These are phyloP conservation scores for Bremia lactucae DNA, from an alignment of 352 stramenopile species.

Conservation along the genomic window DNA sequence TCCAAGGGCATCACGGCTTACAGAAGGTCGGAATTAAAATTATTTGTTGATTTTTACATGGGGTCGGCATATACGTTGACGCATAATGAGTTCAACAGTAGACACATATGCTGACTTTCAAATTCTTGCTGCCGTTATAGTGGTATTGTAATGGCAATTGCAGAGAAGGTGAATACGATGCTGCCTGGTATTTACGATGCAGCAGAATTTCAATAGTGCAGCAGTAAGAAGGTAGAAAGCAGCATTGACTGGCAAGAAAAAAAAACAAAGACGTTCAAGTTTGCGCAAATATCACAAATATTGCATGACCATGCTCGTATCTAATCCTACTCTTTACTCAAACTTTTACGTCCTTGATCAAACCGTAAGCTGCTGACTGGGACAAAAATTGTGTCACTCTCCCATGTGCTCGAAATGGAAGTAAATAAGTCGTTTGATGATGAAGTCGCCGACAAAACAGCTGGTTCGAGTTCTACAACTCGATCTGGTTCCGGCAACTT, in stretches of 20 bases:
- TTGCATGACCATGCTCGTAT: too few relatives aligned
- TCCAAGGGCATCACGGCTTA: slow-evolving; percentile 91
- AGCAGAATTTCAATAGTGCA: slow-evolving; percentile 85
- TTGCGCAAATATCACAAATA: too few relatives aligned
- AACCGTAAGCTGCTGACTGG: slow-evolving; percentile 9
- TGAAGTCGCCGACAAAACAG: too few relatives aligned
- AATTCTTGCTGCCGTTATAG: slow-evolving; percentile 26
- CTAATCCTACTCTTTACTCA: too few relatives aligned
- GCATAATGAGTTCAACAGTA: background rate
- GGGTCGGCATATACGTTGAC: background rate
- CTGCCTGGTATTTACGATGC: slow-evolving; percentile 95
- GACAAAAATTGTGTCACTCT: slow-evolving; percentile 22
- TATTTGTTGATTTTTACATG: background rate
- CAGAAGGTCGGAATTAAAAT: slow-evolving; percentile 46
- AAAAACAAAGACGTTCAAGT: too few relatives aligned
- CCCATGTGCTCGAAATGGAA: slow-evolving; percentile 15
- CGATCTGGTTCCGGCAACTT: too few relatives aligned
- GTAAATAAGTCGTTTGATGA: slow-evolving; percentile 13
- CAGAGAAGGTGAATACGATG: slow-evolving; percentile 95
- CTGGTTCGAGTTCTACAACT: slow-evolving; percentile 27
- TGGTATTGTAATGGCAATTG: slow-evolving; percentile 94
- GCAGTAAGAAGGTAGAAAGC: background rate
- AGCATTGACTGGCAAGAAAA: background rate
- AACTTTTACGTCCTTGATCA: slow-evolving; percentile 10
- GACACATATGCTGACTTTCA: slow-evolving; percentile 1